Evolutionary conservation across 192 early-diverging fungal species (phyloP), one percentile per base, ranked within the genome.

Genomic region (Spinellus fusiger): DNA sequence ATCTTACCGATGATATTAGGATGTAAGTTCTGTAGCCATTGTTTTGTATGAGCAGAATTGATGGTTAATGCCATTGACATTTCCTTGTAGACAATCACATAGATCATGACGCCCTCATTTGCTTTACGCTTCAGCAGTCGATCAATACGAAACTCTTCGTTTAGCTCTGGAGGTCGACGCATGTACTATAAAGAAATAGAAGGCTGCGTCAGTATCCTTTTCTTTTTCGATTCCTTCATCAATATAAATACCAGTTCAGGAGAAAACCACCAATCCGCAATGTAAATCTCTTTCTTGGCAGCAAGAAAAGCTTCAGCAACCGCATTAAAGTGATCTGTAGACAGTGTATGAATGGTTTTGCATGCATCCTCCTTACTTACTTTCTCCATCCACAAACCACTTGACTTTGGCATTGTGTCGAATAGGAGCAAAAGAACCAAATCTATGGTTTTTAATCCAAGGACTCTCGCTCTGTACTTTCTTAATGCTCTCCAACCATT

Each of bases 351-450:
- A 10, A 3, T 6, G 3, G 13, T 18, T n/a, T n/a, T 44, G 13
- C 3, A 12, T 44, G 18, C 35, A 37, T 9, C 13, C 35, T 37
- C 89, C 86, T 82, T 79, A 66, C 60, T 89, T 85, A 77, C 85
- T 86, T 56, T 87, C 79, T 35, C 91, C 89, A 51, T 93, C 89
- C 3, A 93, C 88, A 72, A 84, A 93, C 81, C 87, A 92, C 57
- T 84, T 80, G 6, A 83, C 85, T 28, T 84, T 82, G 58, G 77
- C 82, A 54, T 76, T 66, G 29, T 82, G 66, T 29, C 92, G 80
- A 35, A 85, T 75, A 0, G 88, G 86, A 46, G 92, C 88, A 79
- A 91, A 94, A 5, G 87, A 88, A n/a, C 70, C 80, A 60, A 81
- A 89, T 0, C 88, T 84, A 54, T 89, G 83, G 33, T 73, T 71